Percentiles rank a stretch among this genome's conserved stretches.
Conservation (phyloP, 805 yeast species). For the Candida sakaeoensis region DNA sequence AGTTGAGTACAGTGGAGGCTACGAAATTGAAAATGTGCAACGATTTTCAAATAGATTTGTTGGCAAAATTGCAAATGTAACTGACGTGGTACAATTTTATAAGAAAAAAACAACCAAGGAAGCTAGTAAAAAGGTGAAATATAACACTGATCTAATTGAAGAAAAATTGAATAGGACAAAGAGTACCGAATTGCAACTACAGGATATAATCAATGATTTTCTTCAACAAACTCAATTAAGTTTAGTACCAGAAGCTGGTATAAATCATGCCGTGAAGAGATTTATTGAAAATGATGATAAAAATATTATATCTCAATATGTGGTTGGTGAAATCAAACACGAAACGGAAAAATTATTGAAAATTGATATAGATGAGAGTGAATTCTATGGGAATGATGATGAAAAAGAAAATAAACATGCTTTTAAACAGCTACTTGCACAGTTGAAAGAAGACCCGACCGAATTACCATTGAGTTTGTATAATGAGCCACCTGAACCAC, state of each 20-base stretch:
- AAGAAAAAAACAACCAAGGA: slow-evolving; percentile 38
- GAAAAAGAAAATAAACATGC: slow-evolving; percentile 28
- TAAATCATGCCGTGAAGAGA: slow-evolving; percentile 66
- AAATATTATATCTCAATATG: slow-evolving; percentile 59
- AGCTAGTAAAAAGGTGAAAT: slow-evolving; percentile 11
- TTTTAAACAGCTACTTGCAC: slow-evolving; percentile 42
- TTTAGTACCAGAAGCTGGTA: slow-evolving; percentile 70
- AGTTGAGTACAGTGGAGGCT: slow-evolving; percentile 88
- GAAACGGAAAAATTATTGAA: slow-evolving; percentile 49
- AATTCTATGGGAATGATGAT: slow-evolving; percentile 20
- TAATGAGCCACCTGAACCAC: not conserved
- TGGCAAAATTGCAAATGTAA: slow-evolving; percentile 86
- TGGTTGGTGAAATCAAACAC: slow-evolving; percentile 50
- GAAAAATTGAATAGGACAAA: slow-evolving; percentile 13
- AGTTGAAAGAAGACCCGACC: slow-evolving; percentile 25
- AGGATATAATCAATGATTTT: slow-evolving; percentile 58
- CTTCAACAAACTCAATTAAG: slow-evolving; percentile 61
- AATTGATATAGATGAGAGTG: slow-evolving; percentile 40
- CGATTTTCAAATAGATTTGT: slow-evolving; percentile 88
- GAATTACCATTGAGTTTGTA: not conserved
- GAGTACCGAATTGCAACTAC: slow-evolving; percentile 45
- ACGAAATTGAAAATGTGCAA: slow-evolving; percentile 86
- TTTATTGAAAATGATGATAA: slow-evolving; percentile 85
- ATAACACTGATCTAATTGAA: slow-evolving; percentile 13
- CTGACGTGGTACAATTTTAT: slow-evolving; percentile 74